Percentiles rank a stretch among this genome's conserved stretches.
These are phyloP conservation scores for Chalciporus sphaerocephalus DNA, from an alignment of 768 basidiomycete genomes.

Conservation along the genomic window DNA sequence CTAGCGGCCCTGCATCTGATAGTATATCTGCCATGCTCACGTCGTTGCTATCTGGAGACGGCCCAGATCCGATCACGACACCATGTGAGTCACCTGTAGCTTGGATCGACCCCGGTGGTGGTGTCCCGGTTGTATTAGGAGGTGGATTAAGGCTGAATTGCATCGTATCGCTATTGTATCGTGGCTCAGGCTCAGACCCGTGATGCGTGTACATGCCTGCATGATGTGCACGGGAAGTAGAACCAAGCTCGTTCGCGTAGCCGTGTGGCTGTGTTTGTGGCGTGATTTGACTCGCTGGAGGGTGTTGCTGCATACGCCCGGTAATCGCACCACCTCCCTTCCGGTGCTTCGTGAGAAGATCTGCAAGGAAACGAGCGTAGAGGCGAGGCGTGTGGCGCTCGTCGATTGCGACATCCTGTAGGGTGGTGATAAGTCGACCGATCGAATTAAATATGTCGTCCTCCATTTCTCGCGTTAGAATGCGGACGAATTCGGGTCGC, in stretches of 20 bases:
- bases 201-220: constrained; percentile 11
- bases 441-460: constrained; percentile 70
- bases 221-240: constrained; percentile 23
- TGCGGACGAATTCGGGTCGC: constrained; percentile 65
- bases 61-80: background rate
- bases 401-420: constrained; percentile 74
- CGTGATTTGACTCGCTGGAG: constrained; percentile 38
- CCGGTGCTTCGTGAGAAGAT: constrained; percentile 66
- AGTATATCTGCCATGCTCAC: constrained; percentile 24
- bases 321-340: constrained; percentile 55
- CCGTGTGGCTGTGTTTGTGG: constrained; percentile 10
- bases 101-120: background rate
- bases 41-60: constrained; percentile 8
- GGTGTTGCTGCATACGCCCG: constrained; percentile 50
- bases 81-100: constrained; percentile 30
- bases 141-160: constrained; percentile 23
- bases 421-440: constrained; percentile 63
- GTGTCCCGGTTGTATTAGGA: background rate
- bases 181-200: constrained; percentile 15
- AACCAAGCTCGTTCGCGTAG: constrained; percentile 26
- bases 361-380: constrained; percentile 74
- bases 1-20: constrained; percentile 53
- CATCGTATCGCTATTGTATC: constrained; percentile 29
- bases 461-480: constrained; percentile 56
- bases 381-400: constrained; percentile 77